phyloP scores from a whole-genome alignment of 2,329 filamentous ascomycete species.

The Colletotrichum acutatum region DNA sequence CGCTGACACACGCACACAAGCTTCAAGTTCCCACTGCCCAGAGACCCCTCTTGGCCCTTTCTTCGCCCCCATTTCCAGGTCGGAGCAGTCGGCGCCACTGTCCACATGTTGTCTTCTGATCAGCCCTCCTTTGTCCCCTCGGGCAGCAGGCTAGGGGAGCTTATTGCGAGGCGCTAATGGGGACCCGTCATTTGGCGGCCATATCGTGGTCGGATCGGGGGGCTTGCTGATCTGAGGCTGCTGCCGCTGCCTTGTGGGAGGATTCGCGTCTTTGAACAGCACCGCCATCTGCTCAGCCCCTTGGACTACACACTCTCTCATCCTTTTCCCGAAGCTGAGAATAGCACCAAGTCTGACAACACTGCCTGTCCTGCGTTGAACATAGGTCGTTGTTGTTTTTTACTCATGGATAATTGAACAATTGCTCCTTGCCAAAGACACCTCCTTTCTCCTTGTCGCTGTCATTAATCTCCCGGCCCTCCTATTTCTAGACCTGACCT shows the following conservation, averaged over 20 bases:
- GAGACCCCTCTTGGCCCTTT: not conserved
- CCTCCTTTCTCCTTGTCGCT: not conserved
- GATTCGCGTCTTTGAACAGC: slow-evolving; percentile 18
- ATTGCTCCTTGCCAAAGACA: not conserved
- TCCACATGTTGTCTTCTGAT: slow-evolving; percentile 3
- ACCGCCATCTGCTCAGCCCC: slow-evolving; percentile 31
- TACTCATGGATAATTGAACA: slow-evolving; percentile 11
- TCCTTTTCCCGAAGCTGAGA: slow-evolving; percentile 24
- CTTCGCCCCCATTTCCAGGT: not conserved
- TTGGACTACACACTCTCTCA: not conserved
- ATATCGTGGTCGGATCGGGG: not conserved
- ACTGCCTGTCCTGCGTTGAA: not conserved
- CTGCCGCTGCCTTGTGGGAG: slow-evolving; percentile 4
- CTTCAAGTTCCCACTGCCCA: not conserved
- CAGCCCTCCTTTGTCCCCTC: slow-evolving; percentile 11
- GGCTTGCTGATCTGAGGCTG: not conserved
- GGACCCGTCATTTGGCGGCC: slow-evolving; percentile 8
- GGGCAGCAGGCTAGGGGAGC: slow-evolving; percentile 15
- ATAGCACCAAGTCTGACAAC: slow-evolving; percentile 26
- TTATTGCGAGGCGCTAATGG: slow-evolving; percentile 23
- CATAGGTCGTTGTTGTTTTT: slow-evolving; percentile 2
- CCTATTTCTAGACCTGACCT: not conserved
- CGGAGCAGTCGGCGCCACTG: not conserved
- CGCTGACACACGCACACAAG: slow-evolving; percentile 26
- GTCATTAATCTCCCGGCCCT: not conserved